These are phyloP conservation scores for Bretziella fagacearum DNA, from an alignment of 2,329 filamentous ascomycete species.

Conservation along the genomic window DNA sequence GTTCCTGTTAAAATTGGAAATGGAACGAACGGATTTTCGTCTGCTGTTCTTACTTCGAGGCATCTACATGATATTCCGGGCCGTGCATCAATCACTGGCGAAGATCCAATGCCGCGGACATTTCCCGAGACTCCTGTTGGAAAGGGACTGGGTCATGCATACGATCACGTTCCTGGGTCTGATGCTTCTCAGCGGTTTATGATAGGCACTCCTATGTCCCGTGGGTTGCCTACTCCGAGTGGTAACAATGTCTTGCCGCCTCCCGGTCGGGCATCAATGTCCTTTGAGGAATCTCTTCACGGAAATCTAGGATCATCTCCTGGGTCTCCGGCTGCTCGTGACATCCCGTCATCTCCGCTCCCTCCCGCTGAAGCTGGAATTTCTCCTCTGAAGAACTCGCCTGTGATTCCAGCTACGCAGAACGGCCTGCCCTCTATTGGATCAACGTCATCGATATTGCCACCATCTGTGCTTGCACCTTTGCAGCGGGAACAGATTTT, in stretches of 20 bases:
- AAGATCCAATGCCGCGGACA: background rate
- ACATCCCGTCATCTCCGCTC: conserved; percentile 13
- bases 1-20: background rate
- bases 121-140: conserved; percentile 9
- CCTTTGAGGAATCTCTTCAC: conserved; percentile 13
- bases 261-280: conserved; percentile 11
- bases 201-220: conserved; percentile 12
- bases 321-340: conserved; percentile 3
- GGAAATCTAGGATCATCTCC: conserved; percentile 10
- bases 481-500: conserved; percentile 39
- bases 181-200: conserved; percentile 7
- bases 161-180: conserved; percentile 3
- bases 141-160: conserved; percentile 1
- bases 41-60: conserved; percentile 8
- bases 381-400: conserved; percentile 37
- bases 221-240: conserved; percentile 12
- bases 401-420: conserved; percentile 21
- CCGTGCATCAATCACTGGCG: background rate
- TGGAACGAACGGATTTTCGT: conserved; percentile 4
- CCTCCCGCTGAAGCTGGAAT: conserved; percentile 29
- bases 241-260: conserved; percentile 12
- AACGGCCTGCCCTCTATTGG: conserved; percentile 16
- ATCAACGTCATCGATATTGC: conserved; percentile 34
- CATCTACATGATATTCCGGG: conserved; percentile 6
- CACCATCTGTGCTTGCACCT: conserved; percentile 39